A percentile compares a stretch with the other conserved stretches of the same genome.
These are phyloP conservation scores for Alectoria sarmentosa DNA, from an alignment of 495 filamentous ascomycete species.

Conservation along the genomic window DNA sequence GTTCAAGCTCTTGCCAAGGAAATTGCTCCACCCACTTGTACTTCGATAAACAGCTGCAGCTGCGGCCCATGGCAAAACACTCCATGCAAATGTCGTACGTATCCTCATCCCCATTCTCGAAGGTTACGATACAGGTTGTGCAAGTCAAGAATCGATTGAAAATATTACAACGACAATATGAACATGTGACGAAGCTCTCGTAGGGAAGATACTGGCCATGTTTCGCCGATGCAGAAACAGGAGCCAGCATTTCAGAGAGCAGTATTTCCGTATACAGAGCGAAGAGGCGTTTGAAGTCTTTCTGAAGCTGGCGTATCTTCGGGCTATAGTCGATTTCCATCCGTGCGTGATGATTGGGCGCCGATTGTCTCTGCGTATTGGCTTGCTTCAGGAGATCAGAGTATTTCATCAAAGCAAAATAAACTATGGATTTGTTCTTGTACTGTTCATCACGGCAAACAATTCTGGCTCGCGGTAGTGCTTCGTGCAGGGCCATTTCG, in stretches of 20 bases:
- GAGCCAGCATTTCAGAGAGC: conserved; percentile 74
- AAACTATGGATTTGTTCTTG: conserved; percentile 95
- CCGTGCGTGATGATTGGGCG: conserved; percentile 28
- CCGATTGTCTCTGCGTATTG: conserved; percentile 38
- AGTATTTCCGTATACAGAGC: conserved; percentile 68
- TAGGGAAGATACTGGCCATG: conserved; percentile 65
- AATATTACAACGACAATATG: conserved; percentile 92
- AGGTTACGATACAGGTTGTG: conserved; percentile 57
- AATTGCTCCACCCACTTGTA: conserved; percentile 92
- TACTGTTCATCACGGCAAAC: conserved; percentile 99
- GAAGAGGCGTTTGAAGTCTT: conserved; percentile 76
- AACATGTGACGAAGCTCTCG: conserved; percentile 87
- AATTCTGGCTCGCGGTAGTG: conserved; percentile 76
- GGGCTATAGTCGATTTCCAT: conserved; percentile 31
- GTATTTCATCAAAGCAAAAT: conserved; percentile 74
- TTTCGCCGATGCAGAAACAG: conserved; percentile 50
- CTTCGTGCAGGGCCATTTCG: conserved; percentile 75
- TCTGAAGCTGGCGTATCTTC: conserved; percentile 57
- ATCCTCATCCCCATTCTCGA: conserved; percentile 56
- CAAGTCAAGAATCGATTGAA: conserved; percentile 97
- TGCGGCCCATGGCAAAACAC: conserved; percentile 89
- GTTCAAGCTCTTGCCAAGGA: conserved; percentile 65
- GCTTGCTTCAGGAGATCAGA: conserved; percentile 50
- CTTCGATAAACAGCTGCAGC: conserved; percentile 76
- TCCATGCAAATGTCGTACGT: conserved; percentile 96